Evolutionary conservation across 1,284 basidiomycete species (phyloP).

Genomic region (Sporisorium graminicola): DNA sequence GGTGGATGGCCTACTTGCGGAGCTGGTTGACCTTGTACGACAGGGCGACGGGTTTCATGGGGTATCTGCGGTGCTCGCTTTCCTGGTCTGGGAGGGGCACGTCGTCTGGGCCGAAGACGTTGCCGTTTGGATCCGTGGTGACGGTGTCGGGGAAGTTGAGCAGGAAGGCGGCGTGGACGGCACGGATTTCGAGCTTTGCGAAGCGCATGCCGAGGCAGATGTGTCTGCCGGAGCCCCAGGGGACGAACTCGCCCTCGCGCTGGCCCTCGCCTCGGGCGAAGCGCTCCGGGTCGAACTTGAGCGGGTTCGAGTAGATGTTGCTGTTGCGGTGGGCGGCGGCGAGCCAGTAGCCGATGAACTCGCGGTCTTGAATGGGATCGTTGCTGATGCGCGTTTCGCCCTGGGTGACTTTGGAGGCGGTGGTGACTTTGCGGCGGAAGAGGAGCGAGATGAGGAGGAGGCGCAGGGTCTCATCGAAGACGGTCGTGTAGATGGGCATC

Average conservation of each 20-base stretch:
- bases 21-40: slow-evolving; percentile 25
- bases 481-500: slow-evolving; percentile 31
- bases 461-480: slow-evolving; percentile 53
- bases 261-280: slow-evolving; percentile 45
- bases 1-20: neutral
- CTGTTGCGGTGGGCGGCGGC: slow-evolving; percentile 41
- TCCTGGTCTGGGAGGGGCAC: slow-evolving; percentile 45
- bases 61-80: slow-evolving; percentile 48
- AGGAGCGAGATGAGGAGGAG: slow-evolving; percentile 41
- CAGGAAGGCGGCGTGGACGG: slow-evolving; percentile 39
- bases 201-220: slow-evolving; percentile 54
- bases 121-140: slow-evolving; percentile 21
- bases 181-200: slow-evolving; percentile 51
- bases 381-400: slow-evolving; percentile 16
- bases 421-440: slow-evolving; percentile 41
- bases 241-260: slow-evolving; percentile 46
- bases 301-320: slow-evolving; percentile 44
- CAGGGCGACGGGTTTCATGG: slow-evolving; percentile 29
- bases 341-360: slow-evolving; percentile 51
- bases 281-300: slow-evolving; percentile 46
- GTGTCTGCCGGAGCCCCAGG: slow-evolving; percentile 54
- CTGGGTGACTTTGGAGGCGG: slow-evolving; percentile 30
- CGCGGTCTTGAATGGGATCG: slow-evolving; percentile 29
- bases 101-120: neutral
- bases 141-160: slow-evolving; percentile 26